Percentiles rank a stretch among this genome's conserved stretches.
Conservation (phyloP, 345 rosid species). For the Citrus cavaleriei region DNA sequence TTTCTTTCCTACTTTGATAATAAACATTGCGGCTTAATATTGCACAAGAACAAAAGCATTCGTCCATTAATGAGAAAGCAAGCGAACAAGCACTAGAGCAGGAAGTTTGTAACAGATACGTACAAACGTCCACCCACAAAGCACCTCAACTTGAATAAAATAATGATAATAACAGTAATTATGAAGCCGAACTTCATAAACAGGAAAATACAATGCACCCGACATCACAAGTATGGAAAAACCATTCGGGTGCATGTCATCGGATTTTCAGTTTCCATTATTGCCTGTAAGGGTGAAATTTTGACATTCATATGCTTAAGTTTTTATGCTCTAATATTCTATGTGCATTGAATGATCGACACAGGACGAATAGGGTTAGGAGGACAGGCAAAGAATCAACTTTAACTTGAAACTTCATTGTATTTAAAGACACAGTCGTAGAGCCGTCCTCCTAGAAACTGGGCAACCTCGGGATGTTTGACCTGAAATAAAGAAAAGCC, state of each 20-base stretch:
- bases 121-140: neutral
- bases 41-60: neutral
- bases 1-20: neutral
- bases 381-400: constrained; percentile 3
- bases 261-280: constrained; percentile 5
- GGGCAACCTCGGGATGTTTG: constrained; percentile 95
- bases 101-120: neutral
- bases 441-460: constrained; percentile 96
- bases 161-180: neutral
- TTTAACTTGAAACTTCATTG: constrained; percentile 52
- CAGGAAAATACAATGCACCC: constrained; percentile 1
- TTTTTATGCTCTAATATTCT: constrained; percentile 6
- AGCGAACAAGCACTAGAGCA: neutral
- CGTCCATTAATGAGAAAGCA: neutral
- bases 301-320: neutral
- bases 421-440: constrained; percentile 96
- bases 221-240: neutral
- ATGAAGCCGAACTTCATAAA: neutral
- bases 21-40: neutral
- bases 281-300: neutral
- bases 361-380: neutral
- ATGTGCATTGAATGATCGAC: neutral
- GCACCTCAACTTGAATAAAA: neutral
- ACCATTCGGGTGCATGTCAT: neutral
- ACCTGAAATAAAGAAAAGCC: constrained; percentile 46